Evolutionary conservation across 192 early-diverging fungal genomes (phyloP), one percentile per base, ranked within the genome.

Genomic region (Backusella luteola): DNA sequence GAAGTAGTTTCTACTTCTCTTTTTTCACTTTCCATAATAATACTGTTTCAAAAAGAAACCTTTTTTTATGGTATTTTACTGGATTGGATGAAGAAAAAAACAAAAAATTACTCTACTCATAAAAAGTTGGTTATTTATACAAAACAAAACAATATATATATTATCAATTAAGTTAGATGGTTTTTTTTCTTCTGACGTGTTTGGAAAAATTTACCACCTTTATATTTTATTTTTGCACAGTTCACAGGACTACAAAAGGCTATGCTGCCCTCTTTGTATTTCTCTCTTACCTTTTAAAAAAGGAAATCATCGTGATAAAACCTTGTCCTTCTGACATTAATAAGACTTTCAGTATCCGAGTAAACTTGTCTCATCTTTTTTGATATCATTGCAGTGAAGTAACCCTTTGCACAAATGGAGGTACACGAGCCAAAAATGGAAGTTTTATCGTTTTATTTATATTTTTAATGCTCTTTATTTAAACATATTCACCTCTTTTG

Each of bases 1-100:
- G 68, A 69, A 63, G 56, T 26, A 41, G n/a, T 11, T n/a, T 36
- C 68, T 8, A 69, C n/a, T 38, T 69, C 68, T 69, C 68, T 36
- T 21, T 69, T 69, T 38, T 69, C 68, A 38, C n/a, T 21, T 38
- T 69, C 68, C 68, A 69, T 69, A 63, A 26, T 29, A 29, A 14
- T 9, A 14, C 0, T 23, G 26, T 29, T 12, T 63, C 23, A 26
- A 63, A 3, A 29, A 63, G 9, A 63, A 63, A 14, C 26, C 12
- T 63, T 63, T 29, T 29, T 63, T 29, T 63, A 63, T 63, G 6
- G 4, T 49, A n/a, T 26, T 14, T 63, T 29, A 32, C 4, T 63
- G 56, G n/a, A 63, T 12, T 29, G 26, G 29, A 26, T 32, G 32
- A 14, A 19, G 19, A 17, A 63, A 29, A 21, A 9, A 59, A 23